Evolutionary conservation across 2,329 filamentous ascomycete species (phyloP).

Genomic region (Fusarium coffeatum): DNA sequence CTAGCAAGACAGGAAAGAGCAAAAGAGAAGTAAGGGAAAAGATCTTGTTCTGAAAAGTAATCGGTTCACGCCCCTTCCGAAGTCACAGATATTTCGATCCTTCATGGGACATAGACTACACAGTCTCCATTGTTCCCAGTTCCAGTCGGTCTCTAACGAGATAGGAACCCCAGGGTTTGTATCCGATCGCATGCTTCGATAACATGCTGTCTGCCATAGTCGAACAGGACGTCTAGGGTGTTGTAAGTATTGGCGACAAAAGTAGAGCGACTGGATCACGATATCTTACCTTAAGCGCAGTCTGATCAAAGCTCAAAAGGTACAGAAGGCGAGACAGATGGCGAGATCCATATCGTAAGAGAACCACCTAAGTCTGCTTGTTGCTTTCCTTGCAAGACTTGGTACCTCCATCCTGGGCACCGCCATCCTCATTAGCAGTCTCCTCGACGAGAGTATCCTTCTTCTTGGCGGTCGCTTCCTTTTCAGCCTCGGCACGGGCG

Average conservation of each 20-base stretch:
- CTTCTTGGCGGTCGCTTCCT: slow-evolving; percentile 3
- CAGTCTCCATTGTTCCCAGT: background rate
- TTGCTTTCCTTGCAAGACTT: background rate
- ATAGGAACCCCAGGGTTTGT: background rate
- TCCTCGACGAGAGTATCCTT: background rate
- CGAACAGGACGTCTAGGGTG: background rate
- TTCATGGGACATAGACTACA: background rate
- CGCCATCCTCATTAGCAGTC: background rate
- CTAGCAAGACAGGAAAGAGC: background rate
- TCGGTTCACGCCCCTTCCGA: background rate
- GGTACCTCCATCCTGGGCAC: background rate
- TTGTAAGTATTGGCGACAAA: background rate
- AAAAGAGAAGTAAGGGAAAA: background rate
- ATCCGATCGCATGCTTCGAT: slow-evolving; percentile 1
- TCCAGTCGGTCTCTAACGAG: background rate
- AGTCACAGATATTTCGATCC: slow-evolving; percentile 3
- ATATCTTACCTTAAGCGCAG: background rate
- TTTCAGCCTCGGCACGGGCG: background rate
- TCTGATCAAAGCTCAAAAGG: background rate
- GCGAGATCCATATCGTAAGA: background rate
- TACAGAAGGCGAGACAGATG: background rate
- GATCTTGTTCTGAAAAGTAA: background rate
- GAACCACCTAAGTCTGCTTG: slow-evolving; percentile 5
- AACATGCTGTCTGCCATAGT: background rate
- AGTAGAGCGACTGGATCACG: background rate